A percentile compares a stretch with the other conserved stretches of the same genome.
phyloP scores from a whole-genome alignment of 164 flowering plant genomes.

The Saururus chinensis region DNA sequence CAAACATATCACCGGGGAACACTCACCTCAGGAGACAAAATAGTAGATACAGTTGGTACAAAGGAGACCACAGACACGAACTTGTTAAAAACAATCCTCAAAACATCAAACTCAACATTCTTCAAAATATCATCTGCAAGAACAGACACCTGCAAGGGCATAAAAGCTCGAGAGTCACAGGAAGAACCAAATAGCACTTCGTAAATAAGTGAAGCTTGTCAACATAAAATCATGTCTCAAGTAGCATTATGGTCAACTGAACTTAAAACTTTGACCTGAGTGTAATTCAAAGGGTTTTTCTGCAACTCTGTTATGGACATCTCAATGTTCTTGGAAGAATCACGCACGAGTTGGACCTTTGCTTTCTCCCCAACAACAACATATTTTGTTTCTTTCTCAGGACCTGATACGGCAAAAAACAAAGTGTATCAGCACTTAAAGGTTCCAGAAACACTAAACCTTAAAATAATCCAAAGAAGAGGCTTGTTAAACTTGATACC shows the following conservation, averaged over 20 bases:
- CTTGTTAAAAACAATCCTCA: slow-evolving; percentile 79
- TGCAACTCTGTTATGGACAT: slow-evolving; percentile 66
- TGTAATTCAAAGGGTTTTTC: slow-evolving; percentile 81
- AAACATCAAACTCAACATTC: slow-evolving; percentile 87
- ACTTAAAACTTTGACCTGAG: slow-evolving; percentile 45
- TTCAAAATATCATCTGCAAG: slow-evolving; percentile 91
- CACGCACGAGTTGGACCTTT: slow-evolving; percentile 78
- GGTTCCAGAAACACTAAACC: background rate
- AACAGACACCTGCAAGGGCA: slow-evolving; percentile 60
- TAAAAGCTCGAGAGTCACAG: background rate
- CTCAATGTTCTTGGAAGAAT: slow-evolving; percentile 72
- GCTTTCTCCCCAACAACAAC: slow-evolving; percentile 92
- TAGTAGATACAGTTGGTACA: slow-evolving; percentile 67
- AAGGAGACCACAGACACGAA: slow-evolving; percentile 76
- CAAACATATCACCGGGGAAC: background rate
- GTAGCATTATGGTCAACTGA: background rate
- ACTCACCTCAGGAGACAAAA: slow-evolving; percentile 85
- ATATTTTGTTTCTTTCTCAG: slow-evolving; percentile 73
- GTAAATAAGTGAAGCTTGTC: too few species aligned
- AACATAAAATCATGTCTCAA: too few species aligned
- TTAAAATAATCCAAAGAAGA: slow-evolving; percentile 2
- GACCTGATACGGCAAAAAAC: slow-evolving; percentile 32
- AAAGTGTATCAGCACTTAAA: background rate
- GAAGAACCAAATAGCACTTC: background rate
- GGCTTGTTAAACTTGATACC: slow-evolving; percentile 30